Conservation (phyloP, 352 stramenopile species). For the Pythium aquatile region DNA sequence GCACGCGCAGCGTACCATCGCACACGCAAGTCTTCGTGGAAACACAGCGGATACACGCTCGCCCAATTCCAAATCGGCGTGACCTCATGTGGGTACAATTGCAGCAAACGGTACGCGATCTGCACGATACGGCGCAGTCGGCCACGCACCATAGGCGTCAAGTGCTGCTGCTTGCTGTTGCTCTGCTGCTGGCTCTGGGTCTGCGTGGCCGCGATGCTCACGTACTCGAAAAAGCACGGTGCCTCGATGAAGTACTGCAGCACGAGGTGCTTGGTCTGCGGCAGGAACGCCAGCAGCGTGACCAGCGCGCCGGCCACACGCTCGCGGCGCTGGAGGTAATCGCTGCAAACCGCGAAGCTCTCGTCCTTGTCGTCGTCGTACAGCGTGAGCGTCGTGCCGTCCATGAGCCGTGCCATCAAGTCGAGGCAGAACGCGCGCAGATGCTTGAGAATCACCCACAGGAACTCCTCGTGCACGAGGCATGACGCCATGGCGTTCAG, state of each 20-base stretch:
- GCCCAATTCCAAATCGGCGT: slow-evolving; percentile 78
- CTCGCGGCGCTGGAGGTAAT: slow-evolving; percentile 57
- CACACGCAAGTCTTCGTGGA: slow-evolving; percentile 53
- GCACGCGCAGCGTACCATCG: slow-evolving; percentile 66
- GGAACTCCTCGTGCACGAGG: slow-evolving; percentile 47
- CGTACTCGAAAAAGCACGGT: slow-evolving; percentile 78
- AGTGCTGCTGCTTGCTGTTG: slow-evolving; percentile 31
- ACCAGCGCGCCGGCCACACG: slow-evolving; percentile 48
- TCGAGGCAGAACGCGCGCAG: slow-evolving; percentile 74
- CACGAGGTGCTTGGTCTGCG: slow-evolving; percentile 52
- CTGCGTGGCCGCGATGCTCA: slow-evolving; percentile 39
- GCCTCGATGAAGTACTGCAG: slow-evolving; percentile 62
- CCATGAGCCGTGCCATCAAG: slow-evolving; percentile 59
- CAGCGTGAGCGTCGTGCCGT: slow-evolving; percentile 40
- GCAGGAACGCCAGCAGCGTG: slow-evolving; percentile 52
- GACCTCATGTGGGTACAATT: slow-evolving; percentile 51
- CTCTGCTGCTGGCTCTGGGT: background rate
- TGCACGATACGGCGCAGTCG: slow-evolving; percentile 58
- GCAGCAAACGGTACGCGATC: slow-evolving; percentile 58
- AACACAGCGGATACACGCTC: slow-evolving; percentile 76
- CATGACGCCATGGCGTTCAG: slow-evolving; percentile 59
- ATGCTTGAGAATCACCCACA: slow-evolving; percentile 47
- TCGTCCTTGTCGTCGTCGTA: slow-evolving; percentile 31
- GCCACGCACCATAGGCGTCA: slow-evolving; percentile 21
- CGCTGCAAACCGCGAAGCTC: slow-evolving; percentile 30